Percentiles rank a stretch among this genome's conserved stretches.
These are phyloP conservation scores for Daldinia bambusicola DNA, from an alignment of 495 filamentous ascomycete species.

Conservation along the genomic window DNA sequence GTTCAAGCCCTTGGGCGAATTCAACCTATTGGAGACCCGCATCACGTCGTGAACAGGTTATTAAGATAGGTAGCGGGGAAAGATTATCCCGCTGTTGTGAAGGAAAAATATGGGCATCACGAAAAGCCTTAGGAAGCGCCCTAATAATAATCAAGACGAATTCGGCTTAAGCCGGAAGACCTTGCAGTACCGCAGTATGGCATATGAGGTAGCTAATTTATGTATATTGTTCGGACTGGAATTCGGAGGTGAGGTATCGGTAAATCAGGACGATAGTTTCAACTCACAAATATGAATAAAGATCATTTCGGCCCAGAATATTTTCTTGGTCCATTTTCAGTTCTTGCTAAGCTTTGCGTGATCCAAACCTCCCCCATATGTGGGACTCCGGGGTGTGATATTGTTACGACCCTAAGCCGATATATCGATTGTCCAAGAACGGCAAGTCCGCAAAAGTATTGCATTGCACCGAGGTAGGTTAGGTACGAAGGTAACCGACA, in stretches of 20 bases:
- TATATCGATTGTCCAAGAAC: background rate
- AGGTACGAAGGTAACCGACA: background rate
- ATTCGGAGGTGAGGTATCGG: background rate
- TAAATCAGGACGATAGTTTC: background rate
- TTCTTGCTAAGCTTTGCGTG: background rate
- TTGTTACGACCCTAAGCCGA: background rate
- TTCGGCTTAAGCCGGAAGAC: background rate
- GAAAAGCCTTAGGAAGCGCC: background rate
- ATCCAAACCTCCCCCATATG: background rate
- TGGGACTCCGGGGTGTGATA: too few relatives aligned
- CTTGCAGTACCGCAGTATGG: background rate
- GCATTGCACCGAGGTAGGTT: too few relatives aligned
- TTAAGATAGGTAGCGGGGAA: background rate
- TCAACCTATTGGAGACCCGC: constrained; percentile 57
- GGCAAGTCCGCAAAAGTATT: background rate
- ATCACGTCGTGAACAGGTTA: constrained; percentile 12
- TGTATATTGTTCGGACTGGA: background rate
- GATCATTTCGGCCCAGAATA: background rate
- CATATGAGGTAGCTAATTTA: background rate
- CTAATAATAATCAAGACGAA: background rate
- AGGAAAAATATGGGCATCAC: background rate
- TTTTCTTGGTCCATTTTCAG: background rate
- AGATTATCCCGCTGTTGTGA: background rate
- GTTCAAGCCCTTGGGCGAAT: constrained; percentile 60
- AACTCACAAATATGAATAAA: background rate